A percentile compares a stretch with the other conserved stretches of the same genome.
phyloP scores from a whole-genome alignment of 192 early-diverging fungal genomes.

The Coemansia sp. region DNA sequence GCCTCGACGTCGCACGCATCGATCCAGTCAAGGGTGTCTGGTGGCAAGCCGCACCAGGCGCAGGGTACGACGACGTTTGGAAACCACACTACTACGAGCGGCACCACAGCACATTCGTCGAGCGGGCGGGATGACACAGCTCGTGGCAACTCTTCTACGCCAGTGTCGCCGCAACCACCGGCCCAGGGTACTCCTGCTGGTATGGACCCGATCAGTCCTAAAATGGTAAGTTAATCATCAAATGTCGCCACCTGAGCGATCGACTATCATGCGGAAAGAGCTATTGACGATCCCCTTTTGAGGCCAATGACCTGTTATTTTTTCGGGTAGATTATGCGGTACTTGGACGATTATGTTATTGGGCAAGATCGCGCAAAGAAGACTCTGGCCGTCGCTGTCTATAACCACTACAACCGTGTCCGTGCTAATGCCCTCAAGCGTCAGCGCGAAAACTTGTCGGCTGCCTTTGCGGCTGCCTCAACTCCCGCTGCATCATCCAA shows the following conservation, averaged over 20 bases:
- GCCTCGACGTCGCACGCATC: neutral
- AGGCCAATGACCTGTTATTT: neutral
- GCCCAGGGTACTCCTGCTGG: conserved; percentile 12
- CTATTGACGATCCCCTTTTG: neutral
- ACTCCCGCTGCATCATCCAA: neutral
- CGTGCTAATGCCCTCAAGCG: conserved; percentile 61
- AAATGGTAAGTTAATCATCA: conserved; percentile 28
- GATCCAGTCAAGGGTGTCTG: conserved; percentile 3
- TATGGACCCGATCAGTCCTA: conserved; percentile 48
- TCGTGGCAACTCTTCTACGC: conserved; percentile 10
- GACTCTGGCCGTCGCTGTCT: conserved; percentile 79
- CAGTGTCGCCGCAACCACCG: conserved; percentile 11
- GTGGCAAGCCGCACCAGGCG: conserved; percentile 4
- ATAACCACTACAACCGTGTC: conserved; percentile 81
- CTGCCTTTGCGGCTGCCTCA: conserved; percentile 37
- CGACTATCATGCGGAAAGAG: neutral
- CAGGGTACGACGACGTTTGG: neutral
- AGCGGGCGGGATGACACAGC: conserved; percentile 14
- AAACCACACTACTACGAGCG: conserved; percentile 10
- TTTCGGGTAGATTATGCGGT: conserved; percentile 67
- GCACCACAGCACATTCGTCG: conserved; percentile 13
- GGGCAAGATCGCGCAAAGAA: conserved; percentile 83
- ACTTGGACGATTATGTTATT: conserved; percentile 84
- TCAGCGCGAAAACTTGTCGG: conserved; percentile 49
- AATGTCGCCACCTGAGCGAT: neutral